Percentiles rank a stretch among this genome's conserved stretches.
Evolutionary conservation across 1,139 yeast species (phyloP).

Genomic region (Blastobotrys ciferrii): DNA sequence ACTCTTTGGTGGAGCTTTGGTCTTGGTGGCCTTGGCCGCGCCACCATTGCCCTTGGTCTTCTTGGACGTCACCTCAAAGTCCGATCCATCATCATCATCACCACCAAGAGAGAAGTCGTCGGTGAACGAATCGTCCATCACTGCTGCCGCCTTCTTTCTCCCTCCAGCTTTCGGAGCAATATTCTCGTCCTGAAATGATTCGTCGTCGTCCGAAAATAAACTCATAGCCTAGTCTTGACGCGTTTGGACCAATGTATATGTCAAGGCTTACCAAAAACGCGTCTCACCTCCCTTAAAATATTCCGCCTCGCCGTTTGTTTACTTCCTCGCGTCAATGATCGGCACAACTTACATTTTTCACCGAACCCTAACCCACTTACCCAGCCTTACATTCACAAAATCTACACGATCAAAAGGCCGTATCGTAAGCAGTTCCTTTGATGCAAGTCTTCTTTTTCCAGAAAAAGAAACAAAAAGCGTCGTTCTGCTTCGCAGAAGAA

Average conservation of each 20-base stretch:
- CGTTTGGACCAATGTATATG: neutral
- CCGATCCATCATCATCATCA: slow-evolving; percentile 24
- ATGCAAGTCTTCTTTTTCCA: too few relatives aligned
- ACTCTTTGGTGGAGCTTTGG: slow-evolving; percentile 16
- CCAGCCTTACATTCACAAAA: too few relatives aligned
- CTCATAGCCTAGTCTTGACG: neutral
- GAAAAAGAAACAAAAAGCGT: too few relatives aligned
- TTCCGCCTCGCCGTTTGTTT: neutral
- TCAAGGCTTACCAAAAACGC: neutral
- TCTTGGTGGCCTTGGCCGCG: slow-evolving; percentile 15
- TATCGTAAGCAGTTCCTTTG: too few relatives aligned
- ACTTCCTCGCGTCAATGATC: neutral
- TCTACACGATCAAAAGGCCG: too few relatives aligned
- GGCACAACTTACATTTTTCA: neutral
- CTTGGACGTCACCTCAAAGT: slow-evolving; percentile 22
- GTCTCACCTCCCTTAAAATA: neutral
- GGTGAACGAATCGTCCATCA: slow-evolving; percentile 10
- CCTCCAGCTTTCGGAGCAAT: slow-evolving; percentile 20
- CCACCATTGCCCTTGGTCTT: slow-evolving; percentile 17
- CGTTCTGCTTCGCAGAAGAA: too few relatives aligned
- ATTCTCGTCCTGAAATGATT: slow-evolving; percentile 22
- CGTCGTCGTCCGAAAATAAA: slow-evolving; percentile 10
- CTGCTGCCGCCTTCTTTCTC: neutral
- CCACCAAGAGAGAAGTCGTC: slow-evolving; percentile 16
- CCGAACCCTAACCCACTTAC: neutral